phyloP scores from a whole-genome alignment of 768 basidiomycete species.

The Terana coerulea region DNA sequence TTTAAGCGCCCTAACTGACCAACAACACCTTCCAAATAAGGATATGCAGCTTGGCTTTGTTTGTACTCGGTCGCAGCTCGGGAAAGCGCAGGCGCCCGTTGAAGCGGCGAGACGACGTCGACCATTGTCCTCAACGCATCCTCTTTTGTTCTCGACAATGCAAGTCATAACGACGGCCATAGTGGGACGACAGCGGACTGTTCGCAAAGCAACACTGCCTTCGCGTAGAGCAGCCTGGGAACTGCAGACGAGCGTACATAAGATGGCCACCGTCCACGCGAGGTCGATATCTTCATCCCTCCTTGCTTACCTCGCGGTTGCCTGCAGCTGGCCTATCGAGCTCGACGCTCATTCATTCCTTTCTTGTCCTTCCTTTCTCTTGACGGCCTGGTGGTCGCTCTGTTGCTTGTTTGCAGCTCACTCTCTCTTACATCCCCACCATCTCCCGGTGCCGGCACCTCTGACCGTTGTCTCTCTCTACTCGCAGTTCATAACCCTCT shows the following conservation, averaged over 20 bases:
- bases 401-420: too few relatives aligned
- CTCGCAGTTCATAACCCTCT: background rate
- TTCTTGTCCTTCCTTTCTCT: too few relatives aligned
- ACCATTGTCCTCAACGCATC: constrained; percentile 3
- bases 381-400: too few relatives aligned
- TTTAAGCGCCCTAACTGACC: too few relatives aligned
- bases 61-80: too few relatives aligned
- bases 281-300: background rate
- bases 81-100: too few relatives aligned
- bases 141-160: constrained; percentile 12
- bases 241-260: constrained; percentile 1
- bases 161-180: background rate
- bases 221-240: background rate
- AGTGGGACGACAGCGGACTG: background rate
- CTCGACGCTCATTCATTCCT: constrained; percentile 7
- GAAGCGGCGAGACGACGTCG: background rate
- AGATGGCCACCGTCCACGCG: constrained; percentile 7
- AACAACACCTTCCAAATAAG: too few relatives aligned
- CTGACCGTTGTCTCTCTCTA: too few relatives aligned
- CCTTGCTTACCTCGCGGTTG: constrained; percentile 6
- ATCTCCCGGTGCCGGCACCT: constrained; percentile 9
- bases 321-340: constrained; percentile 2
- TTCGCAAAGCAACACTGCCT: background rate
- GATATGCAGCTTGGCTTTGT: too few relatives aligned
- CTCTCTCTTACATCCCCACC: background rate